A percentile compares a stretch with the other conserved stretches of the same genome.
phyloP scores from a whole-genome alignment of 1,284 basidiomycete genomes.

The Pyrrhoderma lamaoense region DNA sequence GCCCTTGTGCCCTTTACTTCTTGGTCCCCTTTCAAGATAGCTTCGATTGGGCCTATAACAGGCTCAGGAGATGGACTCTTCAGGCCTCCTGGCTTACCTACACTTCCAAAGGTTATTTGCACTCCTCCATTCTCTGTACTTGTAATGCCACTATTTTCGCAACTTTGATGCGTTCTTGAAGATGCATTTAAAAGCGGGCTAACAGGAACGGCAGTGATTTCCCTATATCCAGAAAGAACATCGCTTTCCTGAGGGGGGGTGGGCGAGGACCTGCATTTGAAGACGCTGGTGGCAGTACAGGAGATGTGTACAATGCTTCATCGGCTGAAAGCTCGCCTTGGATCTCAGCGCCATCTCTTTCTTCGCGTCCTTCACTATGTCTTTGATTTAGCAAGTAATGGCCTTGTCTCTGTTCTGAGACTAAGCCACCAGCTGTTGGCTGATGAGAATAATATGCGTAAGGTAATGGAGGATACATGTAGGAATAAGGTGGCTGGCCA shows the following conservation, averaged over 20 bases:
- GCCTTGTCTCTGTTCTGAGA: slow-evolving; percentile 1
- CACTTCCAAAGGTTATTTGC: slow-evolving; percentile 47
- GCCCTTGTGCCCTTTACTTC: too few species aligned
- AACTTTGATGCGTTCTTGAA: slow-evolving; percentile 21
- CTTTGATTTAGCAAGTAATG: not conserved
- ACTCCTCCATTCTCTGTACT: not conserved
- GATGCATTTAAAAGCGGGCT: slow-evolving; percentile 15
- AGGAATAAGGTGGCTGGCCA: slow-evolving; percentile 10
- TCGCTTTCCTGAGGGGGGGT: slow-evolving; percentile 23
- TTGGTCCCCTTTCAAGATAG: too few species aligned
- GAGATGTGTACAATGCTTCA: not conserved
- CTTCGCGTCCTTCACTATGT: not conserved
- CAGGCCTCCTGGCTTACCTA: slow-evolving; percentile 28
- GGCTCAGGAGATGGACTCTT: slow-evolving; percentile 28
- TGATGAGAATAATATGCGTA: slow-evolving; percentile 11
- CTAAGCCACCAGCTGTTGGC: not conserved
- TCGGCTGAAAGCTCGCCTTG: not conserved
- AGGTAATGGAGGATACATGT: slow-evolving; percentile 14
- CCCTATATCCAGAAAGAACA: slow-evolving; percentile 24
- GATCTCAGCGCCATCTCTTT: not conserved
- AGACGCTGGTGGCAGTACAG: slow-evolving; percentile 19
- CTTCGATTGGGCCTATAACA: not conserved
- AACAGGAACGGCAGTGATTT: slow-evolving; percentile 14
- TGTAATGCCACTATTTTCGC: not conserved
- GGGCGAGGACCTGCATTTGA: slow-evolving; percentile 16